Base-by-base conservation (phyloP, 176 grass and related monocot genomes). In the Carex pumila region DNA sequence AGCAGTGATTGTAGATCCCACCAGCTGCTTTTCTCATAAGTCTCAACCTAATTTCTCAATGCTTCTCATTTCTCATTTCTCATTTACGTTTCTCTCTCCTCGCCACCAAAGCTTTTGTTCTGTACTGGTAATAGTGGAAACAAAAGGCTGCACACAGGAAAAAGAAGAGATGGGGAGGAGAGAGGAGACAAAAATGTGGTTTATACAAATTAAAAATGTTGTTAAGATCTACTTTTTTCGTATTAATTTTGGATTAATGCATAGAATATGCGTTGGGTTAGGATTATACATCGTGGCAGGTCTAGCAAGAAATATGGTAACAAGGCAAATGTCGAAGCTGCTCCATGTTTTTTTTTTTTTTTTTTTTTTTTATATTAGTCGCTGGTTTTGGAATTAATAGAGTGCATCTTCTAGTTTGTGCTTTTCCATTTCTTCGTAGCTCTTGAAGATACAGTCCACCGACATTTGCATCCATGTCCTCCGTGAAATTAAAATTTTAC, bases 131-230 rank as follows among this genome's bases (percentile, higher is more conserved):
- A 83, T 37, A 83, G 81, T 83, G 62, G 81, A 83, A 83, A 69
- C 62, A 69, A 83, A 78, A 68, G 81, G 81, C 60, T 83, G 81
- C 61, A 69, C 81, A 83, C 81, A 69, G 81, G 63, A 56, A 83
- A 68, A 68, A 12, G 43, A 29, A 9, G 63, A 62, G 45, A 83
- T 7, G 56, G 18, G 71, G 21, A 17, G 11, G 80, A 67, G 60
- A 66, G 37, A 82, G 59, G 47, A 66, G 80, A 82, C 61, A 82
- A 52, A 82, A 62, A 65, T 53, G 22, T 77, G 19, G 73, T 32
- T 77, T 55, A 56, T 21, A 65, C 5, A 25, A 68, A 67, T 83
- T 52, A 43, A 50, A 52, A 83, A 34, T 80, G 17, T 63, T 3
- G 6, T 53, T 3, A 82, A 81, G 79, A 82, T 82, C 61, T 65